These are phyloP conservation scores for Trichoderma sp. DNA, from an alignment of 2,329 filamentous ascomycete genomes.

Conservation along the genomic window DNA sequence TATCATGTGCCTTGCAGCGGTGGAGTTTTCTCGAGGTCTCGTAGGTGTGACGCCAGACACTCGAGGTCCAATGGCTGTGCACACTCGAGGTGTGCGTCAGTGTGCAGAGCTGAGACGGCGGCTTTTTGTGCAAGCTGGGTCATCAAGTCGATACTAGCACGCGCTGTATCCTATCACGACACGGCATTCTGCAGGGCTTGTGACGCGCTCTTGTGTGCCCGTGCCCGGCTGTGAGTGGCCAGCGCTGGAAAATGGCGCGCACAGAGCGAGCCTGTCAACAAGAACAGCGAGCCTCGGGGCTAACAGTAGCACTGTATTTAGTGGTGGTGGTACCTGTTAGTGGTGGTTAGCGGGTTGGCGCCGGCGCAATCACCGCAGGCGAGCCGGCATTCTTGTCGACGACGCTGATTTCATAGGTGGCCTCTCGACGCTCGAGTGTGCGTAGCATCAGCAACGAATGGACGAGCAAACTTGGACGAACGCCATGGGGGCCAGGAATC, in stretches of 20 bases:
- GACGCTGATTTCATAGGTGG: slow-evolving; percentile 12
- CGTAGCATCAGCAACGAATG: neutral
- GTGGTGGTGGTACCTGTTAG: slow-evolving; percentile 6
- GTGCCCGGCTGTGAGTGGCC: slow-evolving; percentile 25
- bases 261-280: slow-evolving; percentile 15
- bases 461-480: neutral
- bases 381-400: neutral
- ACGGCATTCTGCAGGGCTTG: slow-evolving; percentile 40
- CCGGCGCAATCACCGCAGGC: slow-evolving; percentile 1
- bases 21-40: neutral
- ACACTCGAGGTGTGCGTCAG: slow-evolving; percentile 20
- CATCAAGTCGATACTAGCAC: neutral
- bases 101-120: slow-evolving; percentile 22
- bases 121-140: slow-evolving; percentile 29
- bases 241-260: slow-evolving; percentile 24
- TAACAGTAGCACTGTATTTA: slow-evolving; percentile 2
- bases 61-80: slow-evolving; percentile 23
- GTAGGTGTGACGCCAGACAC: slow-evolving; percentile 21
- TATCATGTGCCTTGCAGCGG: slow-evolving; percentile 28
- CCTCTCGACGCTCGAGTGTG: neutral
- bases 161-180: slow-evolving; percentile 32
- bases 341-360: slow-evolving; percentile 12
- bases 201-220: slow-evolving; percentile 38
- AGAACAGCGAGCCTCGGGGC: neutral
- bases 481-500: slow-evolving; percentile 12